Evolutionary conservation across 2,329 filamentous ascomycete genomes (phyloP), one percentile per base, ranked within the genome.

Genomic region (Periconia macrospinosa): DNA sequence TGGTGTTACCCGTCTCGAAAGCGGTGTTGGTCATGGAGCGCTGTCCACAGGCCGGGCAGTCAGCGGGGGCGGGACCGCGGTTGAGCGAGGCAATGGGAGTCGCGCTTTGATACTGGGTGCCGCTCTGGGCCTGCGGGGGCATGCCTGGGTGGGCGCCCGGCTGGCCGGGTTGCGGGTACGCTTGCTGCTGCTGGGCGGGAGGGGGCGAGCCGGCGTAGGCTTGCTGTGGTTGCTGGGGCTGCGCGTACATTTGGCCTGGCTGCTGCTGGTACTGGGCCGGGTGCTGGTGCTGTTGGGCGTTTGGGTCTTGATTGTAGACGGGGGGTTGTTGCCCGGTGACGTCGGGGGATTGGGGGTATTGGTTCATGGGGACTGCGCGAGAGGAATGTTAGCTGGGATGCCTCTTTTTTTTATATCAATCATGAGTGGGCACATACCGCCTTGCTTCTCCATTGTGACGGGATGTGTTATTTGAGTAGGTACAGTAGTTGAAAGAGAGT

Each of bases 1-100:
- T 77, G 11, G 68, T 73, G 53, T 75, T 75, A 10, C 76, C 76
- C 23, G 60, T 67, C 61, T 72, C 62, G 42, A 64, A 71, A 10
- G 59, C 50, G 10, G 67, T 61, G 17, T 60, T 71, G 2, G 76
- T 78, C 70, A 78, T 65, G 1, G 65, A 60, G 1, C 79, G 63
- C 47, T 73, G 64, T 6, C 75, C 73, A 45, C 79, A 82, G 3
- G 71, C 68, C 0, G 79, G 79, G 59, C 79, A 81, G 55, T 81
- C 79, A 1, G 77, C 77, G 0, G 77, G 78, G 6, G 75, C 74
- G 1, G 78, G 67, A 1, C 62, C 66, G 6, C 72, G 60, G 40
- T 62, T 60, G 23, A 75, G 48, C 30, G 49, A 62, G 10, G 68
- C 62, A 41, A 75, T 67, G 2, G 73, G 71, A 1, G 70, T 74